Evolutionary conservation across 2,329 filamentous ascomycete species (phyloP).

Genomic region (Dothideomycetes sp.): DNA sequence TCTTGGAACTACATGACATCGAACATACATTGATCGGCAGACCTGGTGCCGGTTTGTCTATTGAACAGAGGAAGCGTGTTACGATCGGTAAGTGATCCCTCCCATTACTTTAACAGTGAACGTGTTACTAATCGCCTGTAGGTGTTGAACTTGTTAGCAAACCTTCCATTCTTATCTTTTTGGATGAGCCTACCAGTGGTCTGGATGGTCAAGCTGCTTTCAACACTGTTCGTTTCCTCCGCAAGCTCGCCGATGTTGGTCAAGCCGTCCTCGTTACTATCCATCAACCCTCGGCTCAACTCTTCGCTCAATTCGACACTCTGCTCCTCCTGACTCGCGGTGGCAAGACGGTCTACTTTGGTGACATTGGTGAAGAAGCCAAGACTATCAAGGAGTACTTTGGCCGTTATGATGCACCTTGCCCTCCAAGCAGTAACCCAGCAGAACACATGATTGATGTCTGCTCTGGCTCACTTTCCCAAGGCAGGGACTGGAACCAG

Average conservation of each 20-base stretch:
- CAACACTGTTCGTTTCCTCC: constrained; percentile 55
- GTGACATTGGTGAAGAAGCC: constrained; percentile 42
- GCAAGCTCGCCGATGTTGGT: constrained; percentile 56
- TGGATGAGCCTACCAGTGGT: constrained; percentile 48
- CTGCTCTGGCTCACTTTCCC: constrained; percentile 36
- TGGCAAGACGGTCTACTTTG: constrained; percentile 59
- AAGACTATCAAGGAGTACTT: constrained; percentile 41
- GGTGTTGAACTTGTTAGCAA: constrained; percentile 49
- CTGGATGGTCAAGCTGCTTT: constrained; percentile 61
- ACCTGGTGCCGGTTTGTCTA: constrained; percentile 44
- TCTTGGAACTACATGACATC: constrained; percentile 60
- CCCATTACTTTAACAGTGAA: too few relatives aligned
- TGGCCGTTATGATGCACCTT: constrained; percentile 43
- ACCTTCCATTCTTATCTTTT: constrained; percentile 52
- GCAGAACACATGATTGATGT: constrained; percentile 45
- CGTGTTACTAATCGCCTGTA: too few relatives aligned
- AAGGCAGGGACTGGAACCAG: constrained; percentile 37
- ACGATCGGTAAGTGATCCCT: too few relatives aligned
- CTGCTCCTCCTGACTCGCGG: constrained; percentile 56
- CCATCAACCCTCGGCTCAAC: constrained; percentile 58
- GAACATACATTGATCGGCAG: constrained; percentile 56
- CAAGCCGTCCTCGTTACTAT: constrained; percentile 63
- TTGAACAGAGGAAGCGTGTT: constrained; percentile 48
- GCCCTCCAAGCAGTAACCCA: constrained; percentile 44
- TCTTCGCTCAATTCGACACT: constrained; percentile 59